Base-by-base conservation (phyloP, 1,284 basidiomycete genomes). In the Pseudozyma pruni region DNA sequence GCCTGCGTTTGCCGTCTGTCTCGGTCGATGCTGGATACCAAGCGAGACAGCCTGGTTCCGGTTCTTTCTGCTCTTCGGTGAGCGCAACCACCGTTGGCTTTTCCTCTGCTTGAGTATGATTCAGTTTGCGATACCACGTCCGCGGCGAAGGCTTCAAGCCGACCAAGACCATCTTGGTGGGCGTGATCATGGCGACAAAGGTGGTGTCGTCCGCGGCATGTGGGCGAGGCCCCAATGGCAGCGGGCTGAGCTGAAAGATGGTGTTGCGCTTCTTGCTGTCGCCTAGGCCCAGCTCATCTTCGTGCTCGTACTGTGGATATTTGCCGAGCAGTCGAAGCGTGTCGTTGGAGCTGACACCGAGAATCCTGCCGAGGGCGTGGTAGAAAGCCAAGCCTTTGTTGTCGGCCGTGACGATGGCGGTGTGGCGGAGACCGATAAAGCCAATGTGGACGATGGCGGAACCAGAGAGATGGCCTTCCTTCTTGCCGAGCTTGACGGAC, bases 341-440 rank as follows among this genome's bases (percentile, higher is more conserved):
- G 81, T 99, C 96, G 38, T 91, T 90, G 9, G 94, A 94, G 52
- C 96, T 93, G 14, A 99, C 91, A 64, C 97, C 97, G 17, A 98
- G 86, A 8, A 98, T 90, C 78, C 93, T 94, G 17, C 96, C 94
- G 2, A 99, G 85, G 50, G 91, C 92, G 83, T 98, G 95, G 83
- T 93, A 98, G 84, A 99, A 98, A 0, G 93, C 91, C 4, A 98
- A 86, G 0, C 96, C 96, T 63, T 88, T 85, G 60, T 94, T 91
- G 81, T 98, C 96, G 1, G 93, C 92, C 10, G 90, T 91, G 33
- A 98, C 89, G 47, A 98, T 88, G 2, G 93, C 94, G 1, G 96
- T 98, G 79, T 97, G 95, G 34, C 95, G 87, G 16, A 90, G 89
- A 8, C 93, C 93, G n/a, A 98, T 88, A 78, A 98, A 99, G 11